Evolutionary conservation across 2,329 filamentous ascomycete genomes (phyloP).

Genomic region (Pestalotiopsis sp.): DNA sequence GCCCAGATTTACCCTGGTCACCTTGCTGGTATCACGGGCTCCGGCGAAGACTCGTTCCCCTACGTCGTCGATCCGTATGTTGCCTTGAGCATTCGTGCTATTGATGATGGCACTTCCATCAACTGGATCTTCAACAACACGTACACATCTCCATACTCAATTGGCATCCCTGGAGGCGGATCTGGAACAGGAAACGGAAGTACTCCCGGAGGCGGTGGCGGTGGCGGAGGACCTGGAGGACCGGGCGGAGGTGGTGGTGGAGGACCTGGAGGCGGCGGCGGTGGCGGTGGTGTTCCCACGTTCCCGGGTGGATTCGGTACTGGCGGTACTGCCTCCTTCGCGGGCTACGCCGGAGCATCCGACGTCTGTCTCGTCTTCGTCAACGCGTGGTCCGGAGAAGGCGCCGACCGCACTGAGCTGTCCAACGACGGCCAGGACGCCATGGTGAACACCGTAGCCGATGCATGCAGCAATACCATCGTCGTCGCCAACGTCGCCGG

Average conservation of each 20-base stretch:
- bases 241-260: background rate
- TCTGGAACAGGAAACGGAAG: background rate
- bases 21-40: slow-evolving; percentile 57
- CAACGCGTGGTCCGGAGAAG: slow-evolving; percentile 66
- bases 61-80: slow-evolving; percentile 57
- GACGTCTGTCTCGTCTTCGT: slow-evolving; percentile 60
- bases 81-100: slow-evolving; percentile 47
- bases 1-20: slow-evolving; percentile 18
- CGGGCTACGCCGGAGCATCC: slow-evolving; percentile 18
- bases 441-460: slow-evolving; percentile 61
- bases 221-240: background rate
- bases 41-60: slow-evolving; percentile 50
- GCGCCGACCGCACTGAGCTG: slow-evolving; percentile 22
- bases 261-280: slow-evolving; percentile 13
- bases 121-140: slow-evolving; percentile 45
- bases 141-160: background rate
- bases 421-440: slow-evolving; percentile 42
- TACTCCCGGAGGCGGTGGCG: background rate
- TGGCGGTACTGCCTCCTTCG: slow-evolving; percentile 15
- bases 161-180: background rate
- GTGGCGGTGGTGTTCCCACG: slow-evolving; percentile 20
- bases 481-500: slow-evolving; percentile 69
- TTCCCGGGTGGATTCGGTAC: slow-evolving; percentile 17
- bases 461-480: slow-evolving; percentile 67
- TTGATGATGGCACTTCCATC: slow-evolving; percentile 35